Evolutionary conservation across 73 alveolate genomes (phyloP).

Genomic region (Paramecium sonneborni): DNA sequence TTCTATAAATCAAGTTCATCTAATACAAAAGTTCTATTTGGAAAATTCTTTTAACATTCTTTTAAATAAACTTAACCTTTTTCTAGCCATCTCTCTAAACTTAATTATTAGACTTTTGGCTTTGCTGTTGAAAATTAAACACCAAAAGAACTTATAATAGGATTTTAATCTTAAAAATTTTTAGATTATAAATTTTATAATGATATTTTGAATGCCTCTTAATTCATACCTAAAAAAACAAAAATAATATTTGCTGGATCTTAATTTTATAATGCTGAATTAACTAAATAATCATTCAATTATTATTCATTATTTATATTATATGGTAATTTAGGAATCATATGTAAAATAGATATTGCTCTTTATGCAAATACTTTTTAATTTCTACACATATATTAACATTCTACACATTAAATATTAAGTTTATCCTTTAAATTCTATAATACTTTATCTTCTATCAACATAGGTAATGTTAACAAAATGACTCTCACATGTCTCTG

Average conservation of each 20-base stretch:
- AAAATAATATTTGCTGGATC: conserved; percentile 3
- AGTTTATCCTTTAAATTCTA: neutral
- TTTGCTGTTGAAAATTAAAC: neutral
- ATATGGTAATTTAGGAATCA: neutral
- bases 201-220: neutral
- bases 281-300: neutral
- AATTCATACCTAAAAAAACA: neutral
- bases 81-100: neutral
- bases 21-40: neutral
- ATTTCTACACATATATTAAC: conserved; percentile 28
- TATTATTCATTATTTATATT: conserved; percentile 3
- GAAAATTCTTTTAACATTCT: neutral
- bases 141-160: neutral
- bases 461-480: neutral
- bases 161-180: neutral
- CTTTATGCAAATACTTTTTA: neutral
- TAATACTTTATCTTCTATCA: neutral
- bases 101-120: neutral
- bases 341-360: conserved; percentile 3
- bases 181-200: neutral
- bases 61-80: neutral
- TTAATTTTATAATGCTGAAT: neutral
- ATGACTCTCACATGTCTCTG: neutral
- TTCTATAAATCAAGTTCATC: neutral
- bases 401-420: neutral